Percentiles rank a stretch among this genome's conserved stretches.
Conservation (phyloP, 768 basidiomycete genomes). For the Clitopilus hobsonii region DNA sequence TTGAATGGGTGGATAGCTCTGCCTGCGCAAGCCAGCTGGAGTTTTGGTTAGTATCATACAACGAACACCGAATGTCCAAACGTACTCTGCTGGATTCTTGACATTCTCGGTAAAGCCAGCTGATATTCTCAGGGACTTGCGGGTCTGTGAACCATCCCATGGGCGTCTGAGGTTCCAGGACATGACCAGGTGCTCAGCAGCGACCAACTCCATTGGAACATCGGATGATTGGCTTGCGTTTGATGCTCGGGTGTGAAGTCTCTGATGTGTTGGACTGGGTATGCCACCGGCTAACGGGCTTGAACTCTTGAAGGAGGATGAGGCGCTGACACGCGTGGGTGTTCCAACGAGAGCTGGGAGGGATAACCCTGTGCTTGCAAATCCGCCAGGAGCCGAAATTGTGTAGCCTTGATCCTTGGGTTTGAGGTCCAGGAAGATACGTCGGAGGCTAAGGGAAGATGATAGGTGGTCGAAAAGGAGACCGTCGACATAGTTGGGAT, state of each 20-base stretch:
- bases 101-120: neutral
- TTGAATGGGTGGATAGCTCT: conserved; percentile 74
- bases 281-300: neutral
- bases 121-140: conserved; percentile 16
- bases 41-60: conserved; percentile 7
- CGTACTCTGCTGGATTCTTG: conserved; percentile 29
- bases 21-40: conserved; percentile 70
- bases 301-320: conserved; percentile 16
- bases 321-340: conserved; percentile 31
- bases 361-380: conserved; percentile 54
- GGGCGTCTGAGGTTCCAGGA: conserved; percentile 61
- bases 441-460: conserved; percentile 49
- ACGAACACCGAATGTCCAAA: conserved; percentile 9
- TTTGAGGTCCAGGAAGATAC: conserved; percentile 42
- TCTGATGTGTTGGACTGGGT: conserved; percentile 4
- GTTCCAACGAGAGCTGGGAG: conserved; percentile 51
- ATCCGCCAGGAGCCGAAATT: conserved; percentile 22
- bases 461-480: conserved; percentile 63
- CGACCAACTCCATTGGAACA: conserved; percentile 28
- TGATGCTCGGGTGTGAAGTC: neutral
- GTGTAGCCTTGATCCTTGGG: conserved; percentile 19
- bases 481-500: conserved; percentile 57
- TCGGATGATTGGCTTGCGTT: conserved; percentile 12
- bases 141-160: conserved; percentile 50
- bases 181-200: conserved; percentile 41